Evolutionary conservation across 1,284 basidiomycete genomes (phyloP).

Genomic region (Erythrobasidium hasegawianum): DNA sequence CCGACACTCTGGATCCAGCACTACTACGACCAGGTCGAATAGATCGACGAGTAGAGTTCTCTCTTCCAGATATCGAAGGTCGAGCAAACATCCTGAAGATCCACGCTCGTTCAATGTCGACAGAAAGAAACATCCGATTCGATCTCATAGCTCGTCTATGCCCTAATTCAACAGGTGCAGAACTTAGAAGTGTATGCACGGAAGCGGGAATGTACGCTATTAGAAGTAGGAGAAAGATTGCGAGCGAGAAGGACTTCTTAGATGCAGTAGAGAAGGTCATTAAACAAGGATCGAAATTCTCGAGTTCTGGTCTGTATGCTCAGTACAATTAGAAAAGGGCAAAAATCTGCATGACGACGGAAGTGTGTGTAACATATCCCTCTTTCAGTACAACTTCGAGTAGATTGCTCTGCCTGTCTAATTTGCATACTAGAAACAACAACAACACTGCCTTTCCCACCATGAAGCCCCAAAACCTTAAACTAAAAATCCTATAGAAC

Average conservation of each 20-base stretch:
- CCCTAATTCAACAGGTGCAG: constrained; percentile 96
- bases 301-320: constrained; percentile 62
- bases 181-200: constrained; percentile 91
- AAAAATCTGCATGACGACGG: not conserved
- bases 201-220: constrained; percentile 99
- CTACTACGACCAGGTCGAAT: constrained; percentile 92
- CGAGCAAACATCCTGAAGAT: constrained; percentile 95
- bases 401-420: too few relatives aligned
- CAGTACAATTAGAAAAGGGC: constrained; percentile 45
- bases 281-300: constrained; percentile 95
- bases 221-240: constrained; percentile 90
- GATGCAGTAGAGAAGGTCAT: constrained; percentile 99
- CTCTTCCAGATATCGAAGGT: constrained; percentile 90
- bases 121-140: constrained; percentile 94
- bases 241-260: constrained; percentile 94
- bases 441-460: too few relatives aligned
- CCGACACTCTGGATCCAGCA: constrained; percentile 96
- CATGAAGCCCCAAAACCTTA: too few relatives aligned
- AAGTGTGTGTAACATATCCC: too few relatives aligned
- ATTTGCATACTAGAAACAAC: too few relatives aligned
- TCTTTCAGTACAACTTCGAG: too few relatives aligned
- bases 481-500: too few relatives aligned
- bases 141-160: constrained; percentile 95
- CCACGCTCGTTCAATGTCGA: constrained; percentile 96
- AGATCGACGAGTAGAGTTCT: constrained; percentile 94